Conservation (phyloP, 1,284 basidiomycete species). For the Moniliophthora roreri region DNA sequence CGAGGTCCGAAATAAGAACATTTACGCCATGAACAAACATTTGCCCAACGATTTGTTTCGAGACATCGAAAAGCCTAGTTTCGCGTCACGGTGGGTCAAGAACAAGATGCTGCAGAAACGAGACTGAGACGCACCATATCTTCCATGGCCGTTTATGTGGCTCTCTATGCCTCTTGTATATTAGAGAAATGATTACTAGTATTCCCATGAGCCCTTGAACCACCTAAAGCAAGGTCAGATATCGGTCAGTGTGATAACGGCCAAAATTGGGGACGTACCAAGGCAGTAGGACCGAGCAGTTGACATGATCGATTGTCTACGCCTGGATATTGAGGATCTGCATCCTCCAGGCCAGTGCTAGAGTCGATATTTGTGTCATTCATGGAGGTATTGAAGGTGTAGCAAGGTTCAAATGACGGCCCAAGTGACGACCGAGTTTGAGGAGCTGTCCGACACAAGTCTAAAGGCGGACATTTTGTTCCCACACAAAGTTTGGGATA, state of each 20-base stretch:
- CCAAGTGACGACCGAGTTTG: too few species aligned
- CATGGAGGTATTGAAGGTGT: neutral
- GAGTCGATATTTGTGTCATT: neutral
- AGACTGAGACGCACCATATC: conserved; percentile 71
- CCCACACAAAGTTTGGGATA: too few species aligned
- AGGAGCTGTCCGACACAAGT: too few species aligned
- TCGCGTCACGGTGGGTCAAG: conserved; percentile 11
- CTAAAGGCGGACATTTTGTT: too few species aligned
- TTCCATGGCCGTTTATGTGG: conserved; percentile 85
- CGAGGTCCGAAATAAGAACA: conserved; percentile 74
- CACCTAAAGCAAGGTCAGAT: conserved; percentile 42
- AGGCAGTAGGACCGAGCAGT: conserved; percentile 65
- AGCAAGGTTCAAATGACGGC: too few species aligned
- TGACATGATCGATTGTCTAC: conserved; percentile 63
- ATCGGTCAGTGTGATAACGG: conserved; percentile 12
- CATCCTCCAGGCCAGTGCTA: neutral
- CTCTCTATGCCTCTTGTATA: conserved; percentile 90
- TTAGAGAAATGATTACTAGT: conserved; percentile 81
- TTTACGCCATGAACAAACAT: conserved; percentile 89
- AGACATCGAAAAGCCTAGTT: conserved; percentile 81
- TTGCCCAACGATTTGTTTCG: conserved; percentile 91
- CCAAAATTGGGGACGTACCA: conserved; percentile 40
- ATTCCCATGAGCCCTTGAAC: conserved; percentile 87
- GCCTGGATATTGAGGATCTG: conserved; percentile 37
- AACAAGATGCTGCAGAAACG: conserved; percentile 4